Evolutionary conservation across 2,329 filamentous ascomycete species (phyloP).

Genomic region (Colletotrichum agaves): DNA sequence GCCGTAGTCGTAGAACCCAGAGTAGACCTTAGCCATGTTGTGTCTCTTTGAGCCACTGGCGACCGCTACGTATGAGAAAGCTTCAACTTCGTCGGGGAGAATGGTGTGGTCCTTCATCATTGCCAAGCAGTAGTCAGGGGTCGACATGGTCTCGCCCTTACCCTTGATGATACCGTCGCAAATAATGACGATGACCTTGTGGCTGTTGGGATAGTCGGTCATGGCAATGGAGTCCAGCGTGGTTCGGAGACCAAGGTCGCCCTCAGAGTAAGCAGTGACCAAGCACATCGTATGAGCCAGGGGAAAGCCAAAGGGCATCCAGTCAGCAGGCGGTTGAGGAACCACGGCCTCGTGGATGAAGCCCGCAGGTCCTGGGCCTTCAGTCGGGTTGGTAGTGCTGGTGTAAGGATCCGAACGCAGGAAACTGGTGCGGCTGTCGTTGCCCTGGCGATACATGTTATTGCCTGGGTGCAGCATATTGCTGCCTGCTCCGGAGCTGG

Average conservation of each 20-base stretch:
- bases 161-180: slow-evolving; percentile 99
- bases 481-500: slow-evolving; percentile 82
- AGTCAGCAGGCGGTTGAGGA: slow-evolving; percentile 94
- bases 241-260: slow-evolving; percentile 89
- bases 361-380: slow-evolving; percentile 85
- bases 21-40: slow-evolving; percentile 99
- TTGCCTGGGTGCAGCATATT: slow-evolving; percentile 74
- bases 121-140: slow-evolving; percentile 86
- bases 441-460: slow-evolving; percentile 76
- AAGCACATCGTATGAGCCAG: slow-evolving; percentile 93
- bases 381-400: slow-evolving; percentile 65
- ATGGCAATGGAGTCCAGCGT: slow-evolving; percentile 96
- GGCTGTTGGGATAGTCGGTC: slow-evolving; percentile 98
- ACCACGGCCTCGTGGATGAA: slow-evolving; percentile 97
- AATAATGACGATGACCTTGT: slow-evolving; percentile 95
- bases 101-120: slow-evolving; percentile 96
- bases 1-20: slow-evolving; percentile 98
- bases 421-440: slow-evolving; percentile 73
- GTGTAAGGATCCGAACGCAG: slow-evolving; percentile 68
- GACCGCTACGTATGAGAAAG: slow-evolving; percentile 96
- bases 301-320: slow-evolving; percentile 96
- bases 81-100: slow-evolving; percentile 81
- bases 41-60: slow-evolving; percentile 96
- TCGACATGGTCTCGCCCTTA: slow-evolving; percentile 85
- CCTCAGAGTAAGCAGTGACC: slow-evolving; percentile 97